Conservation (phyloP, 1,284 basidiomycete genomes). For the Hemileia vastatrix region DNA sequence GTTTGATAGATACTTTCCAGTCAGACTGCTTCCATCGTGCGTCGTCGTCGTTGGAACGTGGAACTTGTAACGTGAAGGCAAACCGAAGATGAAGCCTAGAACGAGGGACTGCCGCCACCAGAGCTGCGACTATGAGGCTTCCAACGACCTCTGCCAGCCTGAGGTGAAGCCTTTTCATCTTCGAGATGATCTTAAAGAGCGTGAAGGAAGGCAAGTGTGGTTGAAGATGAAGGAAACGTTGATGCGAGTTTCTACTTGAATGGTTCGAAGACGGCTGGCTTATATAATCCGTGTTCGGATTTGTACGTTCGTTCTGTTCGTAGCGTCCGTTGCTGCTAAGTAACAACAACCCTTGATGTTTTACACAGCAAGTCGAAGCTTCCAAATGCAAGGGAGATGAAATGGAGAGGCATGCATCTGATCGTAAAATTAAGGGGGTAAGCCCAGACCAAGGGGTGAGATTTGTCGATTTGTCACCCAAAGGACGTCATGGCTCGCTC, state of each 20-base stretch:
- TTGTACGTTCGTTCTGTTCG: too few species aligned
- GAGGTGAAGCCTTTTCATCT: not conserved
- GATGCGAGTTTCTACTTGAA: not conserved
- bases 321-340: too few species aligned
- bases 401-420: too few species aligned
- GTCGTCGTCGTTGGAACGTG: not conserved
- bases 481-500: too few species aligned
- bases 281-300: too few species aligned
- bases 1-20: not conserved
- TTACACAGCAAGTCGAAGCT: too few species aligned
- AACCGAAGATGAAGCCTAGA: not conserved
- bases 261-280: too few species aligned
- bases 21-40: not conserved
- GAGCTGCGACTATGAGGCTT: not conserved
- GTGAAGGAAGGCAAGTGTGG: not conserved
- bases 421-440: too few species aligned
- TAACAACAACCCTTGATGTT: too few species aligned
- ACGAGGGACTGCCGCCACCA: not conserved
- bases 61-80: not conserved
- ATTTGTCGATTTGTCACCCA: too few species aligned
- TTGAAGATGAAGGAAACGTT: not conserved
- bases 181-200: not conserved
- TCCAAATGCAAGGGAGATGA: too few species aligned
- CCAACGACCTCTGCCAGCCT: not conserved
- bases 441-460: too few species aligned